Percentiles rank a stretch among this genome's conserved stretches.
phyloP scores from a whole-genome alignment of 1,284 basidiomycete species.

The Cutaneotrichosporon sp. region DNA sequence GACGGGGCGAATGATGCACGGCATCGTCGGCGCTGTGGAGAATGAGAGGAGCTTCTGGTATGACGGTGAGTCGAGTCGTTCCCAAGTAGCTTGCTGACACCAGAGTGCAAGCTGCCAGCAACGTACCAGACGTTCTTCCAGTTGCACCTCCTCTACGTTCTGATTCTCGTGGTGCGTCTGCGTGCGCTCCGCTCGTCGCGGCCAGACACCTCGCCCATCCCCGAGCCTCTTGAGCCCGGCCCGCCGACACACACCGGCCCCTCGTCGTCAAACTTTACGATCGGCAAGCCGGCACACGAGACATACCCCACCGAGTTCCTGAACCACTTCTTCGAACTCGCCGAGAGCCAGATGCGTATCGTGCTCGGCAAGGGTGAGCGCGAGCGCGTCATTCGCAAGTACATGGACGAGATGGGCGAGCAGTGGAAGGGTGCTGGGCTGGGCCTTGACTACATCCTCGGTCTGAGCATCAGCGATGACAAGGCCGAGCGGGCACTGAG shows the following conservation, averaged over 20 bases:
- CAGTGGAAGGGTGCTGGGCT: constrained; percentile 86
- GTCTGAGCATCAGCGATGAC: constrained; percentile 30
- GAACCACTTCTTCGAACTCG: constrained; percentile 94
- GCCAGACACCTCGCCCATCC: constrained; percentile 53
- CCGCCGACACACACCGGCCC: constrained; percentile 16
- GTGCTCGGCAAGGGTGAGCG: constrained; percentile 71
- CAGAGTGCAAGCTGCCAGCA: constrained; percentile 82
- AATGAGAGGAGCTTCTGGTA: constrained; percentile 55
- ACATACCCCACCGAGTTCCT: constrained; percentile 63
- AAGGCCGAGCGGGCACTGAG: constrained; percentile 28
- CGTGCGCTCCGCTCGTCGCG: constrained; percentile 67
- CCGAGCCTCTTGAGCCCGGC: constrained; percentile 36
- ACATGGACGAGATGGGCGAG: constrained; percentile 85
- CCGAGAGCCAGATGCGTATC: constrained; percentile 83
- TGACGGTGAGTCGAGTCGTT: constrained; percentile 39
- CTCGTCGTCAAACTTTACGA: constrained; percentile 12
- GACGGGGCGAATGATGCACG: constrained; percentile 58
- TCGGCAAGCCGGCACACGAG: constrained; percentile 37
- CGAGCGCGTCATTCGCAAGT: constrained; percentile 76
- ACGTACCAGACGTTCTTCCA: constrained; percentile 99
- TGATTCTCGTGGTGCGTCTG: constrained; percentile 83
- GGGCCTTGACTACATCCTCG: constrained; percentile 69
- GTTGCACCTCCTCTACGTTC: constrained; percentile 87
- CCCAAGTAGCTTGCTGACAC: constrained; percentile 7
- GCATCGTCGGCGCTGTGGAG: constrained; percentile 56